phyloP scores from a whole-genome alignment of 352 stramenopile species.

The Globisporangium lucens region DNA sequence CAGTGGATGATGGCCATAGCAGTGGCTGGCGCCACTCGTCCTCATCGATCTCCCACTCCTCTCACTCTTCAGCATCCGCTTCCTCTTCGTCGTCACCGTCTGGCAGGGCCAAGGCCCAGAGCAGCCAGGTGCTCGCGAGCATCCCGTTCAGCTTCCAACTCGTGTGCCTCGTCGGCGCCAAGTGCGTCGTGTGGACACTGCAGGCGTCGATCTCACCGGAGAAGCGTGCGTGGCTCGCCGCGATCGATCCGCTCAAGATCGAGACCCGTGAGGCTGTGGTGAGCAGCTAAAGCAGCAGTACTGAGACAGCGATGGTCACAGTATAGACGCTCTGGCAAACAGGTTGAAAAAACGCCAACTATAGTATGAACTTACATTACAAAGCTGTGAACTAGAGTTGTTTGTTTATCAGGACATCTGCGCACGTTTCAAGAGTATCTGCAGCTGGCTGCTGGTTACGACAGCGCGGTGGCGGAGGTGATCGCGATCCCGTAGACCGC shows the following conservation, averaged over 20 bases:
- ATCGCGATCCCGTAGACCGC: conserved; percentile 69
- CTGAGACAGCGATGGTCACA: conserved; percentile 27
- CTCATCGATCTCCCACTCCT: conserved; percentile 3
- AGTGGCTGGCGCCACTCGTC: not conserved
- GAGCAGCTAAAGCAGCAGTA: conserved; percentile 17
- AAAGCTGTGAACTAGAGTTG: not conserved
- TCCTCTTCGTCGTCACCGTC: not conserved
- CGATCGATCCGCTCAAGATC: conserved; percentile 71
- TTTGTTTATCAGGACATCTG: too few species aligned
- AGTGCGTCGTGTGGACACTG: conserved; percentile 70
- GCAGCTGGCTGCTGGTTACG: not conserved
- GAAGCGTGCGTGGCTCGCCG: conserved; percentile 66
- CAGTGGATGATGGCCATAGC: not conserved
- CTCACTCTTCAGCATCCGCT: conserved; percentile 1
- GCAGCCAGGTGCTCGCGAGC: conserved; percentile 4
- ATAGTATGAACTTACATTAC: not conserved
- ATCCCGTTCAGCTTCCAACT: conserved; percentile 74
- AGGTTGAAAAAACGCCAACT: too few species aligned
- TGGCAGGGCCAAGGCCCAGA: not conserved
- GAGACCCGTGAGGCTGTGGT: conserved; percentile 29
- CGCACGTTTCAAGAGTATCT: too few species aligned
- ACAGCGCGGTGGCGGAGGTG: conserved; percentile 16
- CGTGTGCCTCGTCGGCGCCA: conserved; percentile 40
- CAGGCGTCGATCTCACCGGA: conserved; percentile 66
- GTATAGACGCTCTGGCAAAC: conserved; percentile 6